These are phyloP conservation scores for Xerocomellus amylosporus DNA, from an alignment of 768 basidiomycete species.

Conservation along the genomic window DNA sequence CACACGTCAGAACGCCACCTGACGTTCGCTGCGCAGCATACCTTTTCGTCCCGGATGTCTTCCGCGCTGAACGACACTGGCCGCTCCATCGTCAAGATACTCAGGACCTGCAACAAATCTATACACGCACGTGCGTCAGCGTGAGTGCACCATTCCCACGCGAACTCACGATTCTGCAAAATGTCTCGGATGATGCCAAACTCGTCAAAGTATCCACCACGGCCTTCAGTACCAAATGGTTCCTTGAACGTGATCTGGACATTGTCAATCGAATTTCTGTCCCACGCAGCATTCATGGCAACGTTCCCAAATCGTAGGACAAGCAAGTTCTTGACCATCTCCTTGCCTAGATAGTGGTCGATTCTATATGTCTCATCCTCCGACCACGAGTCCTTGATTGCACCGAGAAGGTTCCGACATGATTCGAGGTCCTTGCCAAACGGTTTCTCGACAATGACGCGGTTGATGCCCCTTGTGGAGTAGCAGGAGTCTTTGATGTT, in stretches of 20 bases:
- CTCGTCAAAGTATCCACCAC: constrained; percentile 99
- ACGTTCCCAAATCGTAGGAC: constrained; percentile 95
- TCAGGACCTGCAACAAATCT: constrained; percentile 96
- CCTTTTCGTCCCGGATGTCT: constrained; percentile 99
- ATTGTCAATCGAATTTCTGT: constrained; percentile 93
- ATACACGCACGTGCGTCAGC: constrained; percentile 19
- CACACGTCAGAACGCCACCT: constrained; percentile 14
- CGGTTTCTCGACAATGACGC: constrained; percentile 97
- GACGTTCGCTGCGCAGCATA: constrained; percentile 28
- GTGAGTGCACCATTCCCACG: constrained; percentile 5
- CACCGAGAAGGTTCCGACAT: constrained; percentile 69
- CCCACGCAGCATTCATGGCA: constrained; percentile 85
- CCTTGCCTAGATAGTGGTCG: constrained; percentile 99
- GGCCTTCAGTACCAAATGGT: constrained; percentile 98
- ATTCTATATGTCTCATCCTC: constrained; percentile 99
- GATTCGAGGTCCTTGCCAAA: constrained; percentile 94
- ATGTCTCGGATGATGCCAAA: constrained; percentile 99
- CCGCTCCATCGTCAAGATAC: constrained; percentile 94
- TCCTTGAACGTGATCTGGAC: constrained; percentile 99
- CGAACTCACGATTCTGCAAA: constrained; percentile 89
- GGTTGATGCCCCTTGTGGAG: constrained; percentile 66
- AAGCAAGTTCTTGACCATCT: constrained; percentile 99
- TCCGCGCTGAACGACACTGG: constrained; percentile 97
- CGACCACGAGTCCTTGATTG: constrained; percentile 84
- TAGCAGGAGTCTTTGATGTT: constrained; percentile 85